Evolutionary conservation across 2,329 filamentous ascomycete genomes (phyloP), one percentile per base, ranked within the genome.

Genomic region (Hymenoscyphus linearis): DNA sequence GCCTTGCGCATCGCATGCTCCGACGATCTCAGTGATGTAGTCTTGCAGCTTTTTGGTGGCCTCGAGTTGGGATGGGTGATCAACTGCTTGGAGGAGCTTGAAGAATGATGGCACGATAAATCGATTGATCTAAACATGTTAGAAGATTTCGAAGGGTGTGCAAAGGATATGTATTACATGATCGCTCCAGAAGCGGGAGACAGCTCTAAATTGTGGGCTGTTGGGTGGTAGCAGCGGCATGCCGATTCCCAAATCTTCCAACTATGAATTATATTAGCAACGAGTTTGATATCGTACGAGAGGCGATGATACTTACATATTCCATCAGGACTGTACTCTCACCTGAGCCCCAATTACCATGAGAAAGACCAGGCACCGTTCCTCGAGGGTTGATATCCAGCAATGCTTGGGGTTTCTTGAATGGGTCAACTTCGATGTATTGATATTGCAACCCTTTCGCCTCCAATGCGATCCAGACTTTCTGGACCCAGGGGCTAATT

Each of bases 391-490:
- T 93, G 57, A 91, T 84, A 65, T 91, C 88, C 26, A 92, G 79
- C 34, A 93, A 77, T 9, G 84, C 79, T 62, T 86, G 81, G 1
- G 87, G 89, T 64, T 89, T 89, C 67, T 86, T 84, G 71, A 90
- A 92, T 7, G 90, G 89, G 70, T 96, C 89, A 53, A 91, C 86
- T 74, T 96, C 91, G 68, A 91, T 87, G 74, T 96, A 96, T 72
- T 96, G 90, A 71, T 96, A 96, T 40, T 83, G 78, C 9, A 95
- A 80, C 18, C 84, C 82, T 73, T 95, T 95, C 68, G 86, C 80
- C 73, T 96, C 91, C 37, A 96, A 80, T 0, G 91, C 89, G 65
- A 96, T 95, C 91, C 91, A 96, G 27, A 95, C 89, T 18, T 91
- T 85, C 72, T 96, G 91, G 1, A 91, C 91, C 72, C 93, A 95